Evolutionary conservation across 176 grass and related monocot species (phyloP).

Genomic region (Chloris gayana): DNA sequence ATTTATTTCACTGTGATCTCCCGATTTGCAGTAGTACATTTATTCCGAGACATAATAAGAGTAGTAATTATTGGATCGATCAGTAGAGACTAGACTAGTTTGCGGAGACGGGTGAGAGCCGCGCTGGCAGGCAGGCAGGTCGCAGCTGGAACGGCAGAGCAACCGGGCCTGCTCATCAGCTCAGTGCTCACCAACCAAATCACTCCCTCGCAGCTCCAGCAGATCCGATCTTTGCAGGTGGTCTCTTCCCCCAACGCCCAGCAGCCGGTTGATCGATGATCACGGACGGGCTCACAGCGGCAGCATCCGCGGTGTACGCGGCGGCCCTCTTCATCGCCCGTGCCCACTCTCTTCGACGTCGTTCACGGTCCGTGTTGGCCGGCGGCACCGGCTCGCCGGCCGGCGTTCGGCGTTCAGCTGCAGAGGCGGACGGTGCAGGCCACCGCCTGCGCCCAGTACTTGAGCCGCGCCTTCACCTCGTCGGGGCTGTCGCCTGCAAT

Average conservation of each 20-base stretch:
- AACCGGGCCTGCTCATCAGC: background rate
- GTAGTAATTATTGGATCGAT: no score
- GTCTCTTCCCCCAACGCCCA: conserved; percentile 4
- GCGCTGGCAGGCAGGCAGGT: background rate
- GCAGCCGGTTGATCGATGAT: background rate
- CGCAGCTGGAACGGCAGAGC: conserved; percentile 2
- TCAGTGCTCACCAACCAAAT: background rate
- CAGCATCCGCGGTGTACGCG: background rate
- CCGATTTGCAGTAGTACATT: background rate
- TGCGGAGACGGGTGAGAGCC: background rate
- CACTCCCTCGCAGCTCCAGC: no score
- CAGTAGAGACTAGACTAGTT: no score
- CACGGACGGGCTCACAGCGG: background rate
- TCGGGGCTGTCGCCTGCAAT: conserved; percentile 49
- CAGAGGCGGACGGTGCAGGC: conserved; percentile 53
- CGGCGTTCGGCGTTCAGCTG: conserved; percentile 19
- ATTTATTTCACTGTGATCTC: conserved; percentile 14
- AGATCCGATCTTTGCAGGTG: background rate
- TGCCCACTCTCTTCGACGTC: background rate
- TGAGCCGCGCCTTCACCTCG: conserved; percentile 56
- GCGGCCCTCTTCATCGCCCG: background rate
- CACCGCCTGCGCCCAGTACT: conserved; percentile 56
- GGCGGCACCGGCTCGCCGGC: background rate
- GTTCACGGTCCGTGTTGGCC: background rate
- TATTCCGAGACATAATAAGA: background rate